Percentiles rank a stretch among this genome's conserved stretches.
Conservation (phyloP, 306 rosid genomes). For the Ochetophila trinervis region DNA sequence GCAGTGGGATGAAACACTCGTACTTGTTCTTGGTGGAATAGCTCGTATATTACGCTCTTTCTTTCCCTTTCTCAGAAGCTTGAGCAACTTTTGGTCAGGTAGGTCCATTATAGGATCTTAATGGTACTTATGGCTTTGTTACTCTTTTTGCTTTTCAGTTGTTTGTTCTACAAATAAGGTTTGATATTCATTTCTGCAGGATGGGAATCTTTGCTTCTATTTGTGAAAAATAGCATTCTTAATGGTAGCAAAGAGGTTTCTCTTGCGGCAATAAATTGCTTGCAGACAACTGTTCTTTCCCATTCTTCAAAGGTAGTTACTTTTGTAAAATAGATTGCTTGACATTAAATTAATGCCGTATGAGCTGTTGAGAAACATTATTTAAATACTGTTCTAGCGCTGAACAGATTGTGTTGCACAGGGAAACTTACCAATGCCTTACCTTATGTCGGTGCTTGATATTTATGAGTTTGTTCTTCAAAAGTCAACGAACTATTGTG, state of each 20-base stretch:
- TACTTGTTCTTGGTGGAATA: slow-evolving; percentile 88
- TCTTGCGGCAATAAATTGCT: slow-evolving; percentile 87
- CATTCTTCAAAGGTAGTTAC: slow-evolving; percentile 78
- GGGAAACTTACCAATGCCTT: slow-evolving; percentile 86
- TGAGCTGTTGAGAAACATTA: neutral
- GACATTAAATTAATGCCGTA: neutral
- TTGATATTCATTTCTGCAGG: slow-evolving; percentile 49
- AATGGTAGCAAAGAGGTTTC: slow-evolving; percentile 95
- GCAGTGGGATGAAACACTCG: slow-evolving; percentile 98
- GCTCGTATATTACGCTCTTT: slow-evolving; percentile 82
- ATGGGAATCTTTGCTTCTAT: slow-evolving; percentile 88
- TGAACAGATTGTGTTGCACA: slow-evolving; percentile 42
- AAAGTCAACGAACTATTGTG: slow-evolving; percentile 56
- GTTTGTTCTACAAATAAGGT: slow-evolving; percentile 13
- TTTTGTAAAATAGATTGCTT: slow-evolving; percentile 20
- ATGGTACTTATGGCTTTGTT: slow-evolving; percentile 23
- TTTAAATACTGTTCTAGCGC: neutral
- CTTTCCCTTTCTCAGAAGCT: slow-evolving; percentile 79
- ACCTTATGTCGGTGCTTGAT: slow-evolving; percentile 77
- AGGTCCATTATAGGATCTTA: slow-evolving; percentile 31
- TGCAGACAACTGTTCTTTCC: slow-evolving; percentile 80
- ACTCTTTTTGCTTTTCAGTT: slow-evolving; percentile 20
- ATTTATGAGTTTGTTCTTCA: slow-evolving; percentile 74
- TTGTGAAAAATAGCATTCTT: slow-evolving; percentile 73
- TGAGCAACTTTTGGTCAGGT: slow-evolving; percentile 89